Evolutionary conservation across 2,329 filamentous ascomycete genomes (phyloP).

Genomic region (Phialemoniopsis sp.): DNA sequence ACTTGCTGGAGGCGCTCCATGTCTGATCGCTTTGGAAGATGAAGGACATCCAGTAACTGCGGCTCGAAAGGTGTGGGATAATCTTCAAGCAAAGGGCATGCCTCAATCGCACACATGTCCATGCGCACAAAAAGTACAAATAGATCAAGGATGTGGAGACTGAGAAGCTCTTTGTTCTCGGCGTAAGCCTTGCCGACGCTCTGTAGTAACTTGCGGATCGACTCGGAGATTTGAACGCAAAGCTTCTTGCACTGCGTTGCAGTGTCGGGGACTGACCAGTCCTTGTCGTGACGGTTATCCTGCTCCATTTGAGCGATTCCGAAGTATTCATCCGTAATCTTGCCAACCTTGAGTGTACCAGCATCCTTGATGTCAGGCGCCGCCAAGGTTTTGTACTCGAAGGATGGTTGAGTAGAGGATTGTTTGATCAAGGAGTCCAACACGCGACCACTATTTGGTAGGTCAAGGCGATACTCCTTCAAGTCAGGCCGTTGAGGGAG

Average conservation of each 20-base stretch:
- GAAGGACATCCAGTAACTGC: constrained; percentile 48
- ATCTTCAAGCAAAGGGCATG: constrained; percentile 41
- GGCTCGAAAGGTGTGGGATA: constrained; percentile 48
- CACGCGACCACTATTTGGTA: no score
- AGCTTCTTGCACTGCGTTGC: constrained; percentile 1
- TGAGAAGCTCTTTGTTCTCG: constrained; percentile 42
- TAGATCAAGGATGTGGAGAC: constrained; percentile 45
- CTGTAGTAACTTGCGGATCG: constrained; percentile 28
- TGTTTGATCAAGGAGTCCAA: no score
- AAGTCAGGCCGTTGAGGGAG: no score
- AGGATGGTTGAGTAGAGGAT: no score
- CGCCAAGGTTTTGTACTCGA: no score
- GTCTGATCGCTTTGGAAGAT: constrained; percentile 38
- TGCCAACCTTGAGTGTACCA: no score
- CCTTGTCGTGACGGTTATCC: no score
- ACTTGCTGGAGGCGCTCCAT: constrained; percentile 46
- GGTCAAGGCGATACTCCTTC: no score
- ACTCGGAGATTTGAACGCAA: constrained; percentile 18
- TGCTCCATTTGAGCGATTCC: no score
- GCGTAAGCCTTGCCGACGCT: constrained; percentile 30
- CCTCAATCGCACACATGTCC: constrained; percentile 39
- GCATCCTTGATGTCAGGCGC: no score
- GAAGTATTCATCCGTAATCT: no score
- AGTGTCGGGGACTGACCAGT: no score
- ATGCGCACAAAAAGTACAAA: constrained; percentile 56